Conservation (phyloP, 768 basidiomycete genomes). For the Phlebiopsis flavidoalba region DNA sequence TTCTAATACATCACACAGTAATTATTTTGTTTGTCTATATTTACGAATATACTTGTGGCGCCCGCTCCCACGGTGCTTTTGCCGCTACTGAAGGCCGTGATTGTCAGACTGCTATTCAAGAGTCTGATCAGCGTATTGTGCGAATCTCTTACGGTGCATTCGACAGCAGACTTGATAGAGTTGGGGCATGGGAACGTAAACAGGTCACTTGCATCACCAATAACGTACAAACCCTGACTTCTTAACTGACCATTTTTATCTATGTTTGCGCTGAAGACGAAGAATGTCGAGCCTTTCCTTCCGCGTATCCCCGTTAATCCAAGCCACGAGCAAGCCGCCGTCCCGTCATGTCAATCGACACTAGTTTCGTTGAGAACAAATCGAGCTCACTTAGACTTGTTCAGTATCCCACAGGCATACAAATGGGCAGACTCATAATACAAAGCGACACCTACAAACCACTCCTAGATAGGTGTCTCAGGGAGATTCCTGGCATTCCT, state of each 20-base stretch:
- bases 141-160: neutral
- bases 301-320: conserved; percentile 15
- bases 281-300: conserved; percentile 12
- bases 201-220: neutral
- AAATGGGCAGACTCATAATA: conserved; percentile 53
- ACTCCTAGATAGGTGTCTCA: conserved; percentile 72
- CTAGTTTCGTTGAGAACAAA: neutral
- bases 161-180: neutral
- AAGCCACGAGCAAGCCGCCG: conserved; percentile 18
- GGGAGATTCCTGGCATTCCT: conserved; percentile 63
- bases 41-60: too few relatives aligned
- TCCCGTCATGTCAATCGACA: conserved; percentile 5
- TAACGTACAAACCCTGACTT: too few relatives aligned
- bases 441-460: conserved; percentile 36
- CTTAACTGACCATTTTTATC: neutral
- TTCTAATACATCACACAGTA: too few relatives aligned
- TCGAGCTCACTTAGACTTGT: neutral
- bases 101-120: neutral
- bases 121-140: neutral
- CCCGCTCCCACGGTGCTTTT: neutral
- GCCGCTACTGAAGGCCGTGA: neutral
- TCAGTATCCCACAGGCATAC: conserved; percentile 53
- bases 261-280: neutral
- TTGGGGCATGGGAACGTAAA: neutral
- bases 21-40: too few relatives aligned